A percentile compares a stretch with the other conserved stretches of the same genome.
These are phyloP conservation scores for Dioszegia crocea DNA, from an alignment of 768 basidiomycete species.

Conservation along the genomic window DNA sequence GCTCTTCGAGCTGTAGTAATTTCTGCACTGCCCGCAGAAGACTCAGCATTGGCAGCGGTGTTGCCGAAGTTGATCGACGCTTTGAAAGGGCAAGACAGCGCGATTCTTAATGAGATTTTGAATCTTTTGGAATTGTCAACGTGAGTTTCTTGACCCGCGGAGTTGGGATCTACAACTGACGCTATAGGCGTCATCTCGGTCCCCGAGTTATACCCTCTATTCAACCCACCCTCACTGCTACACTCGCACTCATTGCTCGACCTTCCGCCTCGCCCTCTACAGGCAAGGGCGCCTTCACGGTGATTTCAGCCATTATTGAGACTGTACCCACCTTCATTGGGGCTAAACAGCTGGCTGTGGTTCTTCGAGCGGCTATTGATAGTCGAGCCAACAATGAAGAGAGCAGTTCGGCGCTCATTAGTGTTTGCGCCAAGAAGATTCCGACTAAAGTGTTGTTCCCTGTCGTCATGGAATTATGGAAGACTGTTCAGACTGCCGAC, in stretches of 20 bases:
- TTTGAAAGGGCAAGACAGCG: neutral
- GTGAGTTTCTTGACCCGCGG: constrained; percentile 6
- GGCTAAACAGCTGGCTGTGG: constrained; percentile 36
- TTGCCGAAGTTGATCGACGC: constrained; percentile 59
- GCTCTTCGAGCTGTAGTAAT: constrained; percentile 62
- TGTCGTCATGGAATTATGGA: constrained; percentile 55
- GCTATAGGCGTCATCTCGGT: constrained; percentile 65
- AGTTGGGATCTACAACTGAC: constrained; percentile 8
- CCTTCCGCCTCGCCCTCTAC: constrained; percentile 15
- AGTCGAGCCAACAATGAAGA: constrained; percentile 17
- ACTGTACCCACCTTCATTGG: constrained; percentile 71
- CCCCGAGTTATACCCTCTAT: constrained; percentile 85
- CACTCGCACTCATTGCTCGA: constrained; percentile 48
- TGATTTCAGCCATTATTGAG: constrained; percentile 66
- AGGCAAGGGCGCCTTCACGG: constrained; percentile 22
- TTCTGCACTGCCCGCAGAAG: constrained; percentile 65
- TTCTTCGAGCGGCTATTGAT: constrained; percentile 27
- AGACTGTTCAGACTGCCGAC: constrained; percentile 33
- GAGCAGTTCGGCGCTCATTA: constrained; percentile 54
- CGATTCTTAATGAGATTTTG: neutral
- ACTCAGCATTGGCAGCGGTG: constrained; percentile 58
- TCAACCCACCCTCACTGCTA: constrained; percentile 63
- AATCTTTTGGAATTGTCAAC: constrained; percentile 1
- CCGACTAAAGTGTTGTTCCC: constrained; percentile 66
- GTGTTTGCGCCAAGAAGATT: constrained; percentile 65